These are phyloP conservation scores for Akebia trifoliata DNA, from an alignment of 164 flowering plant genomes.

Conservation along the genomic window DNA sequence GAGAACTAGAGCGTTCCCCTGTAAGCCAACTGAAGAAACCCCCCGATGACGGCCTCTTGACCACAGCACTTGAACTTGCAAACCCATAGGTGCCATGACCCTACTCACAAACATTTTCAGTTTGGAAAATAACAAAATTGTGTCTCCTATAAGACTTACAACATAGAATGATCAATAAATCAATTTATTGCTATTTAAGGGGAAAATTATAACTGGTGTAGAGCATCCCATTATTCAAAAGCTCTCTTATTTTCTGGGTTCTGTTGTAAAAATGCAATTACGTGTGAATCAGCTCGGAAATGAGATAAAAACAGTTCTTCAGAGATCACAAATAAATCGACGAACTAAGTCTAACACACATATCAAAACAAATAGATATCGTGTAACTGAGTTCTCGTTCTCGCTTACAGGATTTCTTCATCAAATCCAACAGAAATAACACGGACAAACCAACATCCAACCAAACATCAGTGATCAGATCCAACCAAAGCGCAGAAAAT, in stretches of 20 bases:
- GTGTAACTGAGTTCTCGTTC: neutral
- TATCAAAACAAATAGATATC: neutral
- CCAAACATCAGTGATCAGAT: neutral
- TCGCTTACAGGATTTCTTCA: too few relatives aligned
- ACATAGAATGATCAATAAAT: too few relatives aligned
- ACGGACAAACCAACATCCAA: neutral
- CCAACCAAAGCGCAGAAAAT: neutral
- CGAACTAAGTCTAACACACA: neutral
- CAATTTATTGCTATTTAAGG: too few relatives aligned
- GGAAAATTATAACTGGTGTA: too few relatives aligned
- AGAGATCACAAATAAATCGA: too few relatives aligned
- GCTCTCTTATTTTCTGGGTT: too few relatives aligned
- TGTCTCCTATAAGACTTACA: neutral
- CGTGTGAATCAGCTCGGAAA: too few relatives aligned
- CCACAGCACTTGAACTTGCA: conserved; percentile 52
- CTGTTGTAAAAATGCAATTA: too few relatives aligned
- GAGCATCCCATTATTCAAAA: too few relatives aligned
- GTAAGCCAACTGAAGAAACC: conserved; percentile 77
- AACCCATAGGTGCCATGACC: conserved; percentile 40
- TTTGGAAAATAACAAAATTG: neutral
- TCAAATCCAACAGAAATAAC: neutral
- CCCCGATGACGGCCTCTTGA: conserved; percentile 37
- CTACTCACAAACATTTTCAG: conserved; percentile 18
- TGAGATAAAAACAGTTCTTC: too few relatives aligned
- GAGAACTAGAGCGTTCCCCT: conserved; percentile 45